phyloP scores from a whole-genome alignment of 2,329 filamentous ascomycete genomes.

The Zymoseptoria passerinii region DNA sequence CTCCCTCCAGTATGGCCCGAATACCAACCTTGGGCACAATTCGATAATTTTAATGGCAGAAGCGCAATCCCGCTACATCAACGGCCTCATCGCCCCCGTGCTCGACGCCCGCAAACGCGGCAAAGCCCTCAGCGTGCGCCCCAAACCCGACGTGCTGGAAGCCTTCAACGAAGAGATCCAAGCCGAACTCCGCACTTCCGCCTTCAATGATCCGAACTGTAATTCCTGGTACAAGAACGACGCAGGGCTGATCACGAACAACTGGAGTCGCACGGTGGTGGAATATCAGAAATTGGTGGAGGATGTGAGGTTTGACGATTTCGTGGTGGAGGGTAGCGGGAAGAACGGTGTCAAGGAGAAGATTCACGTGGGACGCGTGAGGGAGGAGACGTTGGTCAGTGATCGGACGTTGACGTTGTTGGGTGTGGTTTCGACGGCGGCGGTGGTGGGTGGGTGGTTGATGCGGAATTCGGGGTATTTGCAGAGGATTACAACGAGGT shows the following conservation, averaged over 20 bases:
- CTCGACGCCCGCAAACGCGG: conserved; percentile 38
- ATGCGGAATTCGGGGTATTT: conserved; percentile 39
- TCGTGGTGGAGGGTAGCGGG: conserved; percentile 29
- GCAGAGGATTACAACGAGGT: conserved; percentile 16
- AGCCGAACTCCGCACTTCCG: conserved; percentile 33
- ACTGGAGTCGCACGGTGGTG: conserved; percentile 46
- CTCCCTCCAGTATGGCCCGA: conserved; percentile 43
- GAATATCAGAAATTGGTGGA: conserved; percentile 45
- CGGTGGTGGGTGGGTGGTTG: conserved; percentile 30
- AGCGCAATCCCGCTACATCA: conserved; percentile 48
- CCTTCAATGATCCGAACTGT: conserved; percentile 49
- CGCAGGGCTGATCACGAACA: conserved; percentile 49
- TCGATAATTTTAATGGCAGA: conserved; percentile 56
- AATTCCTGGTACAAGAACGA: conserved; percentile 50
- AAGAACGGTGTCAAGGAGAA: conserved; percentile 28
- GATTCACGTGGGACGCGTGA: conserved; percentile 35
- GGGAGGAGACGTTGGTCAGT: conserved; percentile 38
- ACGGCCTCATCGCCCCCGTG: conserved; percentile 42
- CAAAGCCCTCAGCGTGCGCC: conserved; percentile 38
- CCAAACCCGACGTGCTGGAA: conserved; percentile 33
- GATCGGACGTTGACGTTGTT: conserved; percentile 31
- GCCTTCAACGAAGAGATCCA: conserved; percentile 44
- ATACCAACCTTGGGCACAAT: conserved; percentile 45
- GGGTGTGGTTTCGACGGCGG: conserved; percentile 31
- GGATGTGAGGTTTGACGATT: conserved; percentile 40